Evolutionary conservation across 257 asterid genomes (phyloP).

Genomic region (Ehretia macrophylla): DNA sequence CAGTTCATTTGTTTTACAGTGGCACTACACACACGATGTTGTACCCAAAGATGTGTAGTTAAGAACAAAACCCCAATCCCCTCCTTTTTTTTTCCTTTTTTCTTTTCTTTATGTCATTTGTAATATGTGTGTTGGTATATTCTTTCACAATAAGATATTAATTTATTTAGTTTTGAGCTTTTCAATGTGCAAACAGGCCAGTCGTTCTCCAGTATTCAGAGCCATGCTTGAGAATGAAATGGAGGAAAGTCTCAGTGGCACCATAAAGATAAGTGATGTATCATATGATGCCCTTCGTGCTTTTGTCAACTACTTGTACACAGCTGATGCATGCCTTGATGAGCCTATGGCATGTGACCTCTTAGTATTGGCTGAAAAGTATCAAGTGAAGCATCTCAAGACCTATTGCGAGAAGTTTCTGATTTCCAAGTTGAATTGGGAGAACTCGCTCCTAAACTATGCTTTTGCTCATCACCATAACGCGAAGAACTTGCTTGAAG

Average conservation of each 20-base stretch:
- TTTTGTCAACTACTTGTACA: constrained; percentile 67
- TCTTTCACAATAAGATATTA: too few species aligned
- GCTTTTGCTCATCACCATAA: constrained; percentile 78
- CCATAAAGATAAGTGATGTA: constrained; percentile 73
- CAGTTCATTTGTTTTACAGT: too few species aligned
- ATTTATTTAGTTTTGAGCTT: neutral
- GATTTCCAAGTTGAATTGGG: constrained; percentile 64
- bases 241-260: constrained; percentile 84
- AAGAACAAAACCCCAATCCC: too few species aligned
- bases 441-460: constrained; percentile 62
- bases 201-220: constrained; percentile 80
- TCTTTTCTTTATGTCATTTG: too few species aligned
- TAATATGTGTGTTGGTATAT: too few species aligned
- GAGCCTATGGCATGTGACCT: constrained; percentile 79
- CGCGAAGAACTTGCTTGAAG: constrained; percentile 62
- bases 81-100: too few species aligned
- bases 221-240: constrained; percentile 85
- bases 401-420: constrained; percentile 70
- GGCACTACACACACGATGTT: too few species aligned
- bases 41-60: too few species aligned
- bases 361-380: constrained; percentile 72
- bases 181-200: constrained; percentile 36
- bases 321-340: constrained; percentile 75
- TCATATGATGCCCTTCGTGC: constrained; percentile 70
- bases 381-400: constrained; percentile 81